These are phyloP conservation scores for Dryas integrifolia DNA, from an alignment of 331 rosid genomes.

Conservation along the genomic window DNA sequence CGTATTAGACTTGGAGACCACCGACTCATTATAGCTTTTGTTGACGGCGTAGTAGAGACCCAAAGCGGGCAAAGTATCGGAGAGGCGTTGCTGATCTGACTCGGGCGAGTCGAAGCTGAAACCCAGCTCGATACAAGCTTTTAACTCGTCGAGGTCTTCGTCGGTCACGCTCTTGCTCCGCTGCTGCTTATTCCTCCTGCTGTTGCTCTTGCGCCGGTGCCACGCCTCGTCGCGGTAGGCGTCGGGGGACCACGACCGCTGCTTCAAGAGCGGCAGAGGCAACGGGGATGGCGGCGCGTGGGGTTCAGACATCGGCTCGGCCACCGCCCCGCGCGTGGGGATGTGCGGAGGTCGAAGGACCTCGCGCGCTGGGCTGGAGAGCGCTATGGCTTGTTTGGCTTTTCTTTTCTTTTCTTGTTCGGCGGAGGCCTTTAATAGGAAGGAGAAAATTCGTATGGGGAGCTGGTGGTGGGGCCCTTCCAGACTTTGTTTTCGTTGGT, in stretches of 20 bases:
- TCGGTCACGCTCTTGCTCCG: conserved; percentile 78
- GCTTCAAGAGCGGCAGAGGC: conserved; percentile 52
- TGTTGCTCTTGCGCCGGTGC: conserved; percentile 71
- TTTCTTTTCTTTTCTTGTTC: conserved; percentile 20
- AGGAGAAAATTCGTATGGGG: neutral
- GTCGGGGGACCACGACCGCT: conserved; percentile 89
- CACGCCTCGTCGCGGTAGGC: conserved; percentile 83
- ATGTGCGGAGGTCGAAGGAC: conserved; percentile 72
- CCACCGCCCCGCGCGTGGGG: conserved; percentile 44
- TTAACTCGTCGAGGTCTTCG: conserved; percentile 80
- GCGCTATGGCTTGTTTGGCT: conserved; percentile 42
- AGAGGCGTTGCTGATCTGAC: conserved; percentile 54
- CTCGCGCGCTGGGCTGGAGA: conserved; percentile 53
- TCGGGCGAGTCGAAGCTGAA: conserved; percentile 83
- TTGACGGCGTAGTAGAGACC: conserved; percentile 79
- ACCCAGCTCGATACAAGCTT: conserved; percentile 85
- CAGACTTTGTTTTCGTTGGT: conserved; percentile 40
- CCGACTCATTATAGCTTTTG: conserved; percentile 50
- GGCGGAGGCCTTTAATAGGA: conserved; percentile 14
- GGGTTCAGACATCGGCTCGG: conserved; percentile 33
- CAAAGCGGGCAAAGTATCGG: conserved; percentile 79
- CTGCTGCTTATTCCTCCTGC: conserved; percentile 41
- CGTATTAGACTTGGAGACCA: conserved; percentile 26
- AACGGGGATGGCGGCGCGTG: conserved; percentile 24
- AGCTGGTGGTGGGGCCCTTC: conserved; percentile 19